These are phyloP conservation scores for Ophiobolus disseminans DNA, from an alignment of 2,329 filamentous ascomycete species.

Conservation along the genomic window DNA sequence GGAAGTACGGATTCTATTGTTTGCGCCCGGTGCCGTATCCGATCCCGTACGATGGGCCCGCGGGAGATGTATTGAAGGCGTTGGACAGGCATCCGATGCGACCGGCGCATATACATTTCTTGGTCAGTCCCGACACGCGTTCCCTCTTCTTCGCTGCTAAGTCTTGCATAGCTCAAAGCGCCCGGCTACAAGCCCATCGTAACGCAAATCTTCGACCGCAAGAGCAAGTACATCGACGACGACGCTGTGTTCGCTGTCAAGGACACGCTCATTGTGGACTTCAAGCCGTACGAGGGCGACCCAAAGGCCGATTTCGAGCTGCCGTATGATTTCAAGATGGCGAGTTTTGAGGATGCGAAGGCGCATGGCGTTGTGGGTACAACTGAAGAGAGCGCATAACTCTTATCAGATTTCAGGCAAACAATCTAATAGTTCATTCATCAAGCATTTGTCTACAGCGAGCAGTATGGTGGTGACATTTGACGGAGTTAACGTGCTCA, in stretches of 20 bases:
- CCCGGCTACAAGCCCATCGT: constrained; percentile 72
- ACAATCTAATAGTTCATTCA: background rate
- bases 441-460: constrained; percentile 1
- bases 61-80: constrained; percentile 63
- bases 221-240: constrained; percentile 67
- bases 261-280: constrained; percentile 65
- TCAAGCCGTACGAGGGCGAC: constrained; percentile 60
- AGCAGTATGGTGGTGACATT: background rate
- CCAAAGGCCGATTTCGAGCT: constrained; percentile 62
- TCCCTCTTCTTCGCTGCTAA: constrained; percentile 1
- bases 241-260: constrained; percentile 68
- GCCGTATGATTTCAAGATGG: constrained; percentile 59
- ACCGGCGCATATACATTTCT: constrained; percentile 70
- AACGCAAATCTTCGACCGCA: constrained; percentile 78
- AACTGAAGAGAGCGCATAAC: constrained; percentile 33
- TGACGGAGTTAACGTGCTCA: background rate
- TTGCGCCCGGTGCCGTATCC: constrained; percentile 57
- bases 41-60: constrained; percentile 64
- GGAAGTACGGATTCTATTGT: constrained; percentile 63
- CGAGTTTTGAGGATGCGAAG: constrained; percentile 45
- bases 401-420: background rate
- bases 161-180: constrained; percentile 55
- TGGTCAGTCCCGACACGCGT: constrained; percentile 50
- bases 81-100: constrained; percentile 68
- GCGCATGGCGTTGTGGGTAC: constrained; percentile 32